Base-by-base conservation (phyloP, 192 early-diverging fungal species). In the Entomortierella parvispora region DNA sequence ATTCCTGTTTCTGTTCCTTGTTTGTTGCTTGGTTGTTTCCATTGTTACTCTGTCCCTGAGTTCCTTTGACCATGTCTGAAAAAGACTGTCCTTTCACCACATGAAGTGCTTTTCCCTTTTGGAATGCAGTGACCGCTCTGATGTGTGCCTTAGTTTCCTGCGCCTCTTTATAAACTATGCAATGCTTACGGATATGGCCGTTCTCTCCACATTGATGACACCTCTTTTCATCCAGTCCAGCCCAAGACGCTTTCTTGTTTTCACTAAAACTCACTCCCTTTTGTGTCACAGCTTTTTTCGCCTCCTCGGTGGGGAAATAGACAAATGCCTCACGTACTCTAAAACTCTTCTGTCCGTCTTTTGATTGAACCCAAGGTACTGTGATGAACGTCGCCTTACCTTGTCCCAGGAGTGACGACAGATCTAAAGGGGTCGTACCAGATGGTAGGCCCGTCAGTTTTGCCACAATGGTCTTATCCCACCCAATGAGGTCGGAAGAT, bases 51-150 rank as follows among this genome's bases (percentile, higher is more conserved):
- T 5, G 33, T 12, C 20, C 25, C 22, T 44, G 18, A 8, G 10
- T 42, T 42, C 22, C 11, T 4, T 58, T 2, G 37, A 11, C 37
- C 3, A 58, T 58, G 18, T 58, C 15, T 43, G 56, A 33, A 43
- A 44, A 58, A 2, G 56, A 44, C 25, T 25, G 33, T 1, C 44
- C 6, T 20, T 6, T 23, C 25, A 40, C 42, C 9, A 58, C 40
- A 26, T 43, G 40, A 33, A 58, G 26, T 20, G 56, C 34, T 5
- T 40, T 40, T 22, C 56, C 56, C 40, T 58, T 58, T 44, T 58
- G 56, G 20, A 43, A 58, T 58, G 34, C 40, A 15, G 8, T 58
- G n/a, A 58, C 56, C 14, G 56, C 56, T 58, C 22, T 58, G 7
- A 58, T 58, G 56, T 58, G 56, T 9, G 17, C 56, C 20, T 42